Evolutionary conservation across 75 land plant genomes (phyloP), one percentile per base, ranked within the genome.

Genomic region (Pinus taeda): DNA sequence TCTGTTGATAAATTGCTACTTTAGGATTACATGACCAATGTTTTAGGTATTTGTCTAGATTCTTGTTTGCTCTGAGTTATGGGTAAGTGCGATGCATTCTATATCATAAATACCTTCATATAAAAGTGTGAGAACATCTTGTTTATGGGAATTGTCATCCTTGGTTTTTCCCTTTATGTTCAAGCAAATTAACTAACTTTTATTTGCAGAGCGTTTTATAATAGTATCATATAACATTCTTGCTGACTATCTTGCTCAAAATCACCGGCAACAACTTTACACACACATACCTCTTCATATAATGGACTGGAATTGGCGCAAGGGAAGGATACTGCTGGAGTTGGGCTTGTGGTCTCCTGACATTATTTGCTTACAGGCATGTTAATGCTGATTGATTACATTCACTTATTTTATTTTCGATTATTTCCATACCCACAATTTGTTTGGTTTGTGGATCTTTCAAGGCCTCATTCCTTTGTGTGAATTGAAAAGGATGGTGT

Each of bases 341-440:
- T 82, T 97, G 71, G 85, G 90, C 36, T 82, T 91, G 57, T 97
- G 99, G 99, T 89, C 93, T 18, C 83, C 99, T 75, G 96, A 97
- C 72, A 83, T 95, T n/a, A 83, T 97, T 82, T 97, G 99, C 71
- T 85, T 97, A 74, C 99, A 97, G 95, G 98, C 92, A 72, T 42
- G 75, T 24, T 15, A 69, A 42, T 69, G 3, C 36, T n/a, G 14
- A n/a, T 69, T 37, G 42, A 42, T 45, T 39, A 37, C 39, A 42
- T 42, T 39, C 9, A 69, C 3, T 0, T 39, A 20, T 69, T 42
- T 69, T 11, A 22, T 9, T 69, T 9, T 42, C 55, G 5, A 37
- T 69, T 69, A 18, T 20, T 42, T 69, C 42, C 53, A 39, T 69
- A 53, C 13, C 42, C n/a, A 15, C 20, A 69, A 42, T 69, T 17